These are phyloP conservation scores for Erucastrum elatum DNA, from an alignment of 345 rosid genomes.

Conservation along the genomic window DNA sequence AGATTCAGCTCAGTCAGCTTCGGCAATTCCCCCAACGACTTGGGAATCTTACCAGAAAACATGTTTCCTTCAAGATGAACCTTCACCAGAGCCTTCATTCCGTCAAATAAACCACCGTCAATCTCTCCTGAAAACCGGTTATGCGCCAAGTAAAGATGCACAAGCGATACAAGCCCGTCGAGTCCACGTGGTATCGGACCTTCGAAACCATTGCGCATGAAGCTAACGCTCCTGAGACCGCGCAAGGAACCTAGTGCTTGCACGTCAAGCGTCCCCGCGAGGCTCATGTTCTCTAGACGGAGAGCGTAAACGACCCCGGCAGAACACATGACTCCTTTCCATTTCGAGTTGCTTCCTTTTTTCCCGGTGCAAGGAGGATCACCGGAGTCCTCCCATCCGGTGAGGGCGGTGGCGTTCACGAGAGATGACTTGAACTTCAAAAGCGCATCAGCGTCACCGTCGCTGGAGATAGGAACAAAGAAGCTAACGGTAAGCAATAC, in stretches of 20 bases:
- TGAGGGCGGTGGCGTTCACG: slow-evolving; percentile 31
- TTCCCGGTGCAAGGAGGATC: slow-evolving; percentile 40
- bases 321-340: slow-evolving; percentile 63
- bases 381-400: slow-evolving; percentile 42
- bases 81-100: slow-evolving; percentile 53
- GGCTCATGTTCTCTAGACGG: slow-evolving; percentile 59
- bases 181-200: slow-evolving; percentile 56
- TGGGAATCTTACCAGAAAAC: slow-evolving; percentile 57
- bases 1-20: slow-evolving; percentile 50
- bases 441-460: slow-evolving; percentile 48
- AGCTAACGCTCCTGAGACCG: slow-evolving; percentile 53
- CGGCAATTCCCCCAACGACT: slow-evolving; percentile 45
- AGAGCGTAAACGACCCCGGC: slow-evolving; percentile 44
- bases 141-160: slow-evolving; percentile 52
- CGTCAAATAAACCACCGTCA: slow-evolving; percentile 41
- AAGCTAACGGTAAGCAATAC: background rate
- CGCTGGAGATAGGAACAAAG: background rate
- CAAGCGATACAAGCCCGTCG: slow-evolving; percentile 42
- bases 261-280: slow-evolving; percentile 52
- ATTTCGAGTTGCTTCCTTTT: slow-evolving; percentile 31
- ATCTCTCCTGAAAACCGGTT: slow-evolving; percentile 62
- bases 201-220: slow-evolving; percentile 59
- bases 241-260: slow-evolving; percentile 41
- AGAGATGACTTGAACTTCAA: slow-evolving; percentile 60
- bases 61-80: slow-evolving; percentile 55